A percentile compares a stretch with the other conserved stretches of the same genome.
phyloP scores from a whole-genome alignment of 108 stramenopile genomes.

The Ochromonas danica region DNA sequence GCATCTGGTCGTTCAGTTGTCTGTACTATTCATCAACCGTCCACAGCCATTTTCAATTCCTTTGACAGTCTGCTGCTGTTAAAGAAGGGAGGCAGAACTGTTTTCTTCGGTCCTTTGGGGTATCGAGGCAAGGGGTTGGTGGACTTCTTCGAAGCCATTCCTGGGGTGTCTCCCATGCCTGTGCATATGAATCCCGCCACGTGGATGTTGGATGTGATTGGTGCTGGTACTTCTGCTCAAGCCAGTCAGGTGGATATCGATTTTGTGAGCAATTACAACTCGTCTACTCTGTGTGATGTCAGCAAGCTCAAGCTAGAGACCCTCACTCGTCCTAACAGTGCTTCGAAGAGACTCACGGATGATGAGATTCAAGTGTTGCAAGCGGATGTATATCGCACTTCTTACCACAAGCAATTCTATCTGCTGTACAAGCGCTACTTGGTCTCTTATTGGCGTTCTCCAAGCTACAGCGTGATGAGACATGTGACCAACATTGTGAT shows the following conservation, averaged over 20 bases:
- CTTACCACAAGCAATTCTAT: no score
- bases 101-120: not conserved
- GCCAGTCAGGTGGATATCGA: not conserved
- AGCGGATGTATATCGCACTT: no score
- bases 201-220: constrained; percentile 75
- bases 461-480: no score
- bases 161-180: constrained; percentile 40
- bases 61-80: constrained; percentile 48
- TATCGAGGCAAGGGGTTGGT: not conserved
- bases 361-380: no score
- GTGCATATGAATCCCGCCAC: constrained; percentile 70
- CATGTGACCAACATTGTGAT: no score
- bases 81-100: no score
- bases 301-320: not conserved
- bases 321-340: not conserved
- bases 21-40: constrained; percentile 59
- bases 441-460: no score
- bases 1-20: no score
- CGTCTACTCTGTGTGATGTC: not conserved
- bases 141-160: not conserved
- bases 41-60: no score
- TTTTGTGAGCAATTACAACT: not conserved
- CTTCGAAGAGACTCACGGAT: not conserved
- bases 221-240: constrained; percentile 43
- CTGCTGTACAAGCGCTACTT: no score